phyloP scores from a whole-genome alignment of 202 grass and related monocot genomes.

The Alloteropsis angusta region DNA sequence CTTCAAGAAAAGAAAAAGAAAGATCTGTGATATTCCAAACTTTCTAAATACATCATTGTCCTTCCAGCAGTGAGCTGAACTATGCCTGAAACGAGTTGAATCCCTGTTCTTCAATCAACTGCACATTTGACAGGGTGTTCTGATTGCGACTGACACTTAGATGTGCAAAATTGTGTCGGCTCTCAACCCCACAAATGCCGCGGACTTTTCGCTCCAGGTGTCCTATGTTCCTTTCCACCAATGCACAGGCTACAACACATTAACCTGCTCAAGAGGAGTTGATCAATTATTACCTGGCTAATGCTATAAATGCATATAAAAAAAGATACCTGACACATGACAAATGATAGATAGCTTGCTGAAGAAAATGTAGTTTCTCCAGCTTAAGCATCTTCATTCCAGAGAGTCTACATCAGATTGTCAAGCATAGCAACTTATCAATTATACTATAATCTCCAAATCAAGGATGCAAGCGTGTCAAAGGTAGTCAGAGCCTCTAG shows the following conservation, averaged over 20 bases:
- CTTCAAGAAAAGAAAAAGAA: neutral
- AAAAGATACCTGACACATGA: neutral
- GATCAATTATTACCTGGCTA: neutral
- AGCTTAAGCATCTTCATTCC: too few relatives aligned
- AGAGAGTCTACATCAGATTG: too few relatives aligned
- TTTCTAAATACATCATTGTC: neutral
- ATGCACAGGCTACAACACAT: neutral
- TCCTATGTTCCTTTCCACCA: neutral
- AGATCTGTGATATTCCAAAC: neutral
- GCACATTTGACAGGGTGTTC: too few relatives aligned
- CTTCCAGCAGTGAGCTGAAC: neutral
- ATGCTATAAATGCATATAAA: neutral
- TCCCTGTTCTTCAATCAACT: neutral
- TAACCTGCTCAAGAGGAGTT: neutral
- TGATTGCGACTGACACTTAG: too few relatives aligned
- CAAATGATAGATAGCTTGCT: neutral
- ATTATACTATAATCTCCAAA: too few relatives aligned
- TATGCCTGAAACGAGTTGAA: neutral
- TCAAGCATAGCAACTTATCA: too few relatives aligned
- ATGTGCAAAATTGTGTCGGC: neutral
- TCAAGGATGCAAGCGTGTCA: too few relatives aligned
- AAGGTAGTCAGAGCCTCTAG: too few relatives aligned
- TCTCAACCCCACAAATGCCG: neutral
- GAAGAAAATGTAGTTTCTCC: too few relatives aligned
- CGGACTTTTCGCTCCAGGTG: neutral